Conservation (phyloP, 805 yeast species). For the Brettanomyces anomalus region DNA sequence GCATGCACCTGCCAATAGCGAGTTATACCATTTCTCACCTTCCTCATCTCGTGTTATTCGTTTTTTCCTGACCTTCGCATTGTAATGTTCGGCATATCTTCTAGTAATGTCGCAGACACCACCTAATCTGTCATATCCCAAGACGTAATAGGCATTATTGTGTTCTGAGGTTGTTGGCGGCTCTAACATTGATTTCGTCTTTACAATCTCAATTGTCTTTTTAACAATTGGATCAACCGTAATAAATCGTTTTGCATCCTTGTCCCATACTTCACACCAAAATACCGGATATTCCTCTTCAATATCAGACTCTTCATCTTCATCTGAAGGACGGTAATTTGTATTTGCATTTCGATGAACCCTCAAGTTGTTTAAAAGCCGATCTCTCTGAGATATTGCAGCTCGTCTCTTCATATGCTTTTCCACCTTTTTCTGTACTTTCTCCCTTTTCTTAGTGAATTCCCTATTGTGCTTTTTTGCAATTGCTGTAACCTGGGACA, state of each 20-base stretch:
- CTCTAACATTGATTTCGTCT: conserved; percentile 38
- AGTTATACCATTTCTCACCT: conserved; percentile 53
- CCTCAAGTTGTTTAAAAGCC: conserved; percentile 19
- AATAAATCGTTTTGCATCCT: conserved; percentile 63
- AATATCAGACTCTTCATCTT: conserved; percentile 4
- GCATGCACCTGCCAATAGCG: conserved; percentile 30
- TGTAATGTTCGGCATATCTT: conserved; percentile 62
- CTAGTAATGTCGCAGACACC: conserved; percentile 77
- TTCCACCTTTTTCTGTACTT: not conserved
- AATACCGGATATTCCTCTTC: conserved; percentile 51
- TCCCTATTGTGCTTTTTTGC: conserved; percentile 7
- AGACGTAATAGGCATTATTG: conserved; percentile 61
- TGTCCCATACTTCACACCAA: conserved; percentile 95
- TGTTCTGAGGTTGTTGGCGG: conserved; percentile 56
- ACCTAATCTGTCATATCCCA: conserved; percentile 63
- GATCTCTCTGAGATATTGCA: conserved; percentile 19
- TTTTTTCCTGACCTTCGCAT: conserved; percentile 68
- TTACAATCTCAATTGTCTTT: conserved; percentile 52
- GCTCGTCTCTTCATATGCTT: conserved; percentile 3
- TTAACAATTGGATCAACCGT: conserved; percentile 74
- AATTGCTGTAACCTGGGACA: conserved; percentile 13
- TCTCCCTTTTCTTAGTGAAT: not conserved
- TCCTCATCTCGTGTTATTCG: conserved; percentile 54
- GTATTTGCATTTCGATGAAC: conserved; percentile 17
- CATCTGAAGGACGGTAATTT: conserved; percentile 6